Evolutionary conservation across 148 eudicot genomes (phyloP), one percentile per base, ranked within the genome.

Genomic region (Fagopyrum homotropicum): DNA sequence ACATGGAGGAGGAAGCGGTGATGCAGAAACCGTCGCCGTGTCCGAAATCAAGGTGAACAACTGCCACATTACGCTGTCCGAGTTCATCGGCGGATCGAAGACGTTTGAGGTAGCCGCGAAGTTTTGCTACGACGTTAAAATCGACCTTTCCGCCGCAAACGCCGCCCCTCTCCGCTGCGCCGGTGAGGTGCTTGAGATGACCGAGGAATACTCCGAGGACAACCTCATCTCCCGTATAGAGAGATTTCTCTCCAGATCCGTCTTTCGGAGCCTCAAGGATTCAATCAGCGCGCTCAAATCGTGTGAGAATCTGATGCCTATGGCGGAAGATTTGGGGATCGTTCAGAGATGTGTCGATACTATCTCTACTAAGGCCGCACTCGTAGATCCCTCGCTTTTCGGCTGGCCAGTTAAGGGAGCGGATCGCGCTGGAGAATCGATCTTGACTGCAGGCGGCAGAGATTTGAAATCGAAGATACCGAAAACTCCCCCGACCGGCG

Each of bases 121-220:
- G 83, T 95, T 92, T 86, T 95, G 97, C 75, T 95, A 95, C 83
- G 91, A 93, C 11, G 96, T 92, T n/a, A 95, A 88, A 72, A 84
- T 90, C 45, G 96, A 90, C 49, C 78, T 92, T 7, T 78, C 91
- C 35, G 79, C 97, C 29, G 69, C 81, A 4, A 92, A 82, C 79
- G 93, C 72, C 12, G 96, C 86, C 19, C 85, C 92, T 0, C 90
- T 95, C 73, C 97, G 97, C 29, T 95, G 99, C 78, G 99, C 97
- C 60, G 99, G 87, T 0, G 97, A 95, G 74, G 79, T 78, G 7
- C 73, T 95, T 4, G 85, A 89, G 63, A 95, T 92, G 99, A 89
- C 97, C 7, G 97, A 95, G 19, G 91, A 84, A 16, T 90, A 90
- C 55, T 85, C 90, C 8, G 92, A 88, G 45, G 91, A 88, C n/a